Conservation (phyloP, 352 stramenopile genomes). For the Blastocystis sp. region DNA sequence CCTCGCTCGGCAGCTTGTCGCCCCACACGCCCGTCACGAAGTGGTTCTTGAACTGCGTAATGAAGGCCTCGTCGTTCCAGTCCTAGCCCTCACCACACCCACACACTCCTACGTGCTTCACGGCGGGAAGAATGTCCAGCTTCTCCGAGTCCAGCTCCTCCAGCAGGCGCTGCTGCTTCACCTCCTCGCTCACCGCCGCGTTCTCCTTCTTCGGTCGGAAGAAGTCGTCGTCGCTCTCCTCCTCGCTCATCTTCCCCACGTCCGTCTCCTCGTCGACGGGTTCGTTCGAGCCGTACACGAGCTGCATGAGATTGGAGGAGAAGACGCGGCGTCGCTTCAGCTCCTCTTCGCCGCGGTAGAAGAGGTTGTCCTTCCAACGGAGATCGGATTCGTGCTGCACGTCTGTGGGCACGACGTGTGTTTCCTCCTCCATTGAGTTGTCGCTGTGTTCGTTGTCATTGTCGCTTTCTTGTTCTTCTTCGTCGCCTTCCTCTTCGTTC, state of each 20-base stretch:
- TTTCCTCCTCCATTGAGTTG: not conserved
- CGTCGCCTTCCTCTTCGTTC: conserved; percentile 21
- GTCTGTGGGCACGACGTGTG: not conserved
- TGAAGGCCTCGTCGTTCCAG: conserved; percentile 63
- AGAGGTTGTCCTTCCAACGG: conserved; percentile 55
- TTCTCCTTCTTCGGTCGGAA: conserved; percentile 60
- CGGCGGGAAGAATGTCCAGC: conserved; percentile 38
- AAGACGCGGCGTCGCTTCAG: conserved; percentile 36
- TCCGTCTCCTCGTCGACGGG: conserved; percentile 30
- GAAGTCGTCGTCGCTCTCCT: conserved; percentile 76
- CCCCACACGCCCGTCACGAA: conserved; percentile 72
- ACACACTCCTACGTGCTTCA: not conserved
- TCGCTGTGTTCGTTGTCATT: not conserved
- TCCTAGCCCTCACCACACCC: not conserved
- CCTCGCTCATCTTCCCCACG: conserved; percentile 59
- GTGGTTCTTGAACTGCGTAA: conserved; percentile 70
- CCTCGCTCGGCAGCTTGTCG: conserved; percentile 44
- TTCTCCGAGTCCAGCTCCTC: conserved; percentile 59
- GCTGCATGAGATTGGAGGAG: conserved; percentile 40
- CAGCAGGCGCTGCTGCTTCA: conserved; percentile 40
- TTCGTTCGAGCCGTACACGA: conserved; percentile 41
- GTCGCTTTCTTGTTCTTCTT: conserved; percentile 21
- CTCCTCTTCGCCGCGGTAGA: conserved; percentile 52
- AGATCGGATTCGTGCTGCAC: conserved; percentile 27
- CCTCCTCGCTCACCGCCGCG: not conserved